Evolutionary conservation across 1,284 basidiomycete genomes (phyloP), one percentile per base, ranked within the genome.

Genomic region (Irpex rosettiformis): DNA sequence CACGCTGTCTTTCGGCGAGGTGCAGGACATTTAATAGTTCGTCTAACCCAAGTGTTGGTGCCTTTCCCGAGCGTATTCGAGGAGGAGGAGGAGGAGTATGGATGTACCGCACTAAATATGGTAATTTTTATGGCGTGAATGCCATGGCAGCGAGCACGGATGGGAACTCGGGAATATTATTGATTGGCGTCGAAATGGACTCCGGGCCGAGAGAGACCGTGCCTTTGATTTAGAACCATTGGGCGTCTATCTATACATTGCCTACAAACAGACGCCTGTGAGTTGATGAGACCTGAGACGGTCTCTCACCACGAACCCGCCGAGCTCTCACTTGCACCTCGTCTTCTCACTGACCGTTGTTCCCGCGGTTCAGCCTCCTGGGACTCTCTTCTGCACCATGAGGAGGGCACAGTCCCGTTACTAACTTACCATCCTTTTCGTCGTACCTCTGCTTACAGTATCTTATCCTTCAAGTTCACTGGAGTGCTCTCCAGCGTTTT

Each of bases 401-500:
- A 21, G 18, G 16, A 48, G 27, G 27, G 30, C 16, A 43, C 33
- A 27, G 33, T 30, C 25, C 28, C 37, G 11, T 40, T 7, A 29
- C 43, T 27, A 11, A 24, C n/a, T 53, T 30, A 18, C 42, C 25
- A 21, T 18, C n/a, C 49, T 48, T 57, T 37, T 42, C 27, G 6
- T 22, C 24, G 22, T 22, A 7, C 53, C 37, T 40, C 37, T n/a
- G n/a, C n/a, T n/a, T n/a, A n/a, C n/a, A n/a, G n/a, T n/a, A n/a
- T n/a, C n/a, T 40, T n/a, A 40, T n/a, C 37, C n/a, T n/a, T 40
- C n/a, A 13, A 13, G 13, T 40, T 40, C 37, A n/a, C 37, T 13
- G 37, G 37, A 40, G 11, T n/a, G 37, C 37, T 52, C 30, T 33
- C 21, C n/a, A 54, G 47, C 27, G 3, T 58, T 29, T 57, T 47